phyloP scores from a whole-genome alignment of 1,139 yeast genomes.

The Debaryomyces sp. region DNA sequence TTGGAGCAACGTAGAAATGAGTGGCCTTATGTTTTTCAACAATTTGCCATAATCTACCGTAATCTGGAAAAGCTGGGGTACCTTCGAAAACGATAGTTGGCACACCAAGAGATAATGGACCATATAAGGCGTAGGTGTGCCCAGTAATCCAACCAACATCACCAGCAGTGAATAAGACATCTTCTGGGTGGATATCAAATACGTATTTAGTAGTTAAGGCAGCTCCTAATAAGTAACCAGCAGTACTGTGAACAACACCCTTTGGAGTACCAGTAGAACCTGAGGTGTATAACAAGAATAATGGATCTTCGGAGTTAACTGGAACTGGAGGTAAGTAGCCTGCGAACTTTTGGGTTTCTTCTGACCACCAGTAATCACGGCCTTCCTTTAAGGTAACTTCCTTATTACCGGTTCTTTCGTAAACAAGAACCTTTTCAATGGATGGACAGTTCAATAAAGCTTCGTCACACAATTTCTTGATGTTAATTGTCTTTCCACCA shows the following conservation, averaged over 20 bases:
- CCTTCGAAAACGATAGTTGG: slow-evolving; percentile 95
- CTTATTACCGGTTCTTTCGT: slow-evolving; percentile 79
- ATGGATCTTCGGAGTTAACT: slow-evolving; percentile 89
- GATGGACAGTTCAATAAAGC: slow-evolving; percentile 79
- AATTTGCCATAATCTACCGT: slow-evolving; percentile 96
- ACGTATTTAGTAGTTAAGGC: slow-evolving; percentile 92
- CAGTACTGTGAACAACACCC: slow-evolving; percentile 96
- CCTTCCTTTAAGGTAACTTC: slow-evolving; percentile 71
- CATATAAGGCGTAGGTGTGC: slow-evolving; percentile 93
- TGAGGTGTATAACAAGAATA: slow-evolving; percentile 90
- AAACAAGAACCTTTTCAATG: slow-evolving; percentile 83
- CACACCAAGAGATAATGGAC: slow-evolving; percentile 87
- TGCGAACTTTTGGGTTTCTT: slow-evolving; percentile 76
- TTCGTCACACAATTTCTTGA: slow-evolving; percentile 93
- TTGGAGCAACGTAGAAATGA: slow-evolving; percentile 98
- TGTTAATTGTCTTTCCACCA: slow-evolving; percentile 91
- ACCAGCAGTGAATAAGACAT: slow-evolving; percentile 93
- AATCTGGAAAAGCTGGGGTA: slow-evolving; percentile 97
- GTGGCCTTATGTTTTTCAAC: slow-evolving; percentile 92
- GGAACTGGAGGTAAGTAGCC: slow-evolving; percentile 88
- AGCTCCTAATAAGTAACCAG: slow-evolving; percentile 92
- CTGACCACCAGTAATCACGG: slow-evolving; percentile 95
- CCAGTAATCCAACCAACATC: slow-evolving; percentile 99
- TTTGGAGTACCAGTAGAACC: slow-evolving; percentile 98
- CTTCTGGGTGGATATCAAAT: slow-evolving; percentile 88